These are phyloP conservation scores for Neonectria magnoliae DNA, from an alignment of 2,329 filamentous ascomycete genomes.

Conservation along the genomic window DNA sequence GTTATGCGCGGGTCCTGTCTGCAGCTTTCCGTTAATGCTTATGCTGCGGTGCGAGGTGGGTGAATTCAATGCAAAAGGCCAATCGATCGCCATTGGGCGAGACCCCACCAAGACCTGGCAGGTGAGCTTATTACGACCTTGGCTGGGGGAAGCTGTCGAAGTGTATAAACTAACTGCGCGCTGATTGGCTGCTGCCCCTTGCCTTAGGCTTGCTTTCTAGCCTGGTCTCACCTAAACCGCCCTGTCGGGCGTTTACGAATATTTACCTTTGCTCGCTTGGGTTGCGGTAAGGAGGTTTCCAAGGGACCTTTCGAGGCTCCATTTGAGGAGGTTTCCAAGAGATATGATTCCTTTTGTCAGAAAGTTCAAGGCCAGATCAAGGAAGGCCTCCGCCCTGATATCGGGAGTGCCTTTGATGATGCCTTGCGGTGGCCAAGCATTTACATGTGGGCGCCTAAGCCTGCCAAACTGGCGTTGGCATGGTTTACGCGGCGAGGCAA, in stretches of 20 bases:
- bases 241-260: neutral
- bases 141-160: neutral
- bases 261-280: neutral
- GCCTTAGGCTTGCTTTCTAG: neutral
- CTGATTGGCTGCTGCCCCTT: constrained; percentile 8
- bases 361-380: neutral
- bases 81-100: neutral
- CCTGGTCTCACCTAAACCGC: neutral
- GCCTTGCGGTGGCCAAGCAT: too few species aligned
- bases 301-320: neutral
- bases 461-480: neutral
- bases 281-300: neutral
- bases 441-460: neutral
- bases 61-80: constrained; percentile 12
- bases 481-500: neutral
- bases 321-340: neutral
- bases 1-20: neutral
- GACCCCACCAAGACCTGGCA: constrained; percentile 1
- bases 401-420: neutral
- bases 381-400: neutral
- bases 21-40: neutral
- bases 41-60: neutral
- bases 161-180: neutral
- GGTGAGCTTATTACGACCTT: constrained; percentile 15
- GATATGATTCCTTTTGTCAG: neutral